Evolutionary conservation across 805 yeast genomes (phyloP).

Genomic region (Saturnispora serradocipensis): DNA sequence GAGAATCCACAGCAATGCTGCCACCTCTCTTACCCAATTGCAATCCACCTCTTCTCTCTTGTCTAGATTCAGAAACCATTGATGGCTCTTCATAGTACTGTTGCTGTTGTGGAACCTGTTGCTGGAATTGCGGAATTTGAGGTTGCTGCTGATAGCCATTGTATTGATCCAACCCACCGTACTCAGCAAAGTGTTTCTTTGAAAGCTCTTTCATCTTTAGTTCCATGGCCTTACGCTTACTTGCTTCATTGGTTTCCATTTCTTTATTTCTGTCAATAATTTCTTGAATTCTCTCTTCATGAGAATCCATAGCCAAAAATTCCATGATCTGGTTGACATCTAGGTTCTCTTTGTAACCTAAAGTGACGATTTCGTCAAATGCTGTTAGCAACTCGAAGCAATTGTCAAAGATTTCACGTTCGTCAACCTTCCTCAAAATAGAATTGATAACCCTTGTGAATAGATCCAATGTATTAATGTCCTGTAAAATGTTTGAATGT

Average conservation of each 20-base stretch:
- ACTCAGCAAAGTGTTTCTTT: conserved; percentile 38
- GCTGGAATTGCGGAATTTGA: conserved; percentile 10
- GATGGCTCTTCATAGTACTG: conserved; percentile 9
- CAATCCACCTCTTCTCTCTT: conserved; percentile 59
- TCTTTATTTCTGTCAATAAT: conserved; percentile 96
- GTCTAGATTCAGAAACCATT: conserved; percentile 9
- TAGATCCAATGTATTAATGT: conserved; percentile 81
- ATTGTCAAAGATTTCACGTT: conserved; percentile 69
- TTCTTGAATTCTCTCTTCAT: conserved; percentile 97
- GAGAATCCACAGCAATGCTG: conserved; percentile 17
- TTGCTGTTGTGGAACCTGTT: conserved; percentile 13
- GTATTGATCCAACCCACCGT: not conserved
- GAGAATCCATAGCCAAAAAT: conserved; percentile 94
- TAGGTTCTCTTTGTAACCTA: conserved; percentile 86
- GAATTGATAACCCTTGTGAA: conserved; percentile 77
- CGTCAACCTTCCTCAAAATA: conserved; percentile 63
- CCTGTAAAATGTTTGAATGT: conserved; percentile 87
- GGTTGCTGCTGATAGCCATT: conserved; percentile 11
- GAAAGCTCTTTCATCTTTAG: conserved; percentile 73
- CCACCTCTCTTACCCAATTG: conserved; percentile 55
- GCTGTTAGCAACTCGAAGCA: conserved; percentile 88
- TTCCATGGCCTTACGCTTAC: conserved; percentile 90
- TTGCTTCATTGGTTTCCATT: conserved; percentile 91
- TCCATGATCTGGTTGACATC: conserved; percentile 75
- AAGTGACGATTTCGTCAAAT: conserved; percentile 83